Evolutionary conservation across 495 filamentous ascomycete species (phyloP).

Genomic region (Glonium stellatum): DNA sequence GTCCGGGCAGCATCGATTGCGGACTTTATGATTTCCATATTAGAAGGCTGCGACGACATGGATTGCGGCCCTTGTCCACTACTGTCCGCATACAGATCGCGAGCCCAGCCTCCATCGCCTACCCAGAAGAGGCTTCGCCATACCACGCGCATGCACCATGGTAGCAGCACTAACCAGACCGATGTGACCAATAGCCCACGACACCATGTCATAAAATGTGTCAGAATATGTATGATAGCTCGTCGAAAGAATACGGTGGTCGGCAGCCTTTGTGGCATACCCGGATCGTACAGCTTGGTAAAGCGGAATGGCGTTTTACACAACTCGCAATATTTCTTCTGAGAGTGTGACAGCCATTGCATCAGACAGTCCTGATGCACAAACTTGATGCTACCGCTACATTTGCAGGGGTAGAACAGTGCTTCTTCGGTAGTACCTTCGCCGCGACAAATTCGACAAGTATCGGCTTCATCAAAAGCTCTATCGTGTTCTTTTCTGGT

Average conservation of each 20-base stretch:
- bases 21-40: constrained; percentile 14
- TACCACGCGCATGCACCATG: constrained; percentile 82
- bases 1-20: constrained; percentile 30
- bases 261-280: constrained; percentile 83
- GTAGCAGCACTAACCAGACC: constrained; percentile 83
- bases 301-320: constrained; percentile 98
- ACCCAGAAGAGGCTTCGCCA: constrained; percentile 95
- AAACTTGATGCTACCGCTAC: constrained; percentile 95
- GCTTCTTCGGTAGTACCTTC: constrained; percentile 80
- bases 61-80: not conserved
- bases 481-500: constrained; percentile 6
- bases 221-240: constrained; percentile 60
- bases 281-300: constrained; percentile 89
- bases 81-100: constrained; percentile 11
- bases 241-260: constrained; percentile 70
- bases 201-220: constrained; percentile 66
- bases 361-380: constrained; percentile 97
- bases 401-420: constrained; percentile 96
- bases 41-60: not conserved
- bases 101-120: constrained; percentile 82
- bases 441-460: constrained; percentile 90
- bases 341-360: constrained; percentile 95
- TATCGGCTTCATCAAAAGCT: constrained; percentile 54
- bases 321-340: constrained; percentile 98
- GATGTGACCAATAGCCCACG: constrained; percentile 69